These are phyloP conservation scores for Salix exigua DNA, from an alignment of 345 rosid species.

Conservation along the genomic window DNA sequence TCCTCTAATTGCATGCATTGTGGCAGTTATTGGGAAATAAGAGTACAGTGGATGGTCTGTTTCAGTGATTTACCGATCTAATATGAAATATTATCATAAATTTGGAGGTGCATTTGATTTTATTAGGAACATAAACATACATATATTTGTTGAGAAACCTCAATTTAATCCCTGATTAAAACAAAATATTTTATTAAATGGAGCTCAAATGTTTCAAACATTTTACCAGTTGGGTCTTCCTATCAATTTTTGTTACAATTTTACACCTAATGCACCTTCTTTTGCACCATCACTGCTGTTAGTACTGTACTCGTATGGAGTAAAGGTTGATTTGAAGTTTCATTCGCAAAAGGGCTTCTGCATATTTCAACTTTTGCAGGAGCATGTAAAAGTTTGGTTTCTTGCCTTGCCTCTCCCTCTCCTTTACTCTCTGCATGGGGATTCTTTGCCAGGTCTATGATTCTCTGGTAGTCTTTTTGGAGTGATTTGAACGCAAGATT, in stretches of 20 bases:
- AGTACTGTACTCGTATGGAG: neutral
- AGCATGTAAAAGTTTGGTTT: neutral
- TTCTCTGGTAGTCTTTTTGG: conserved; percentile 1
- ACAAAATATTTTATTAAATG: too few species aligned
- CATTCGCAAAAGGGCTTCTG: neutral
- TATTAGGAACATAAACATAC: neutral
- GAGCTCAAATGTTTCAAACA: too few species aligned
- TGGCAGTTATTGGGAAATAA: neutral
- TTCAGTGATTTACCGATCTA: neutral
- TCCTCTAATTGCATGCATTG: neutral
- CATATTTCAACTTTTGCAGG: neutral
- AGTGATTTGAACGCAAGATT: conserved; percentile 9
- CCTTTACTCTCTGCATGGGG: neutral
- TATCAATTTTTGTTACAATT: too few species aligned
- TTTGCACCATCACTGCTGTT: neutral
- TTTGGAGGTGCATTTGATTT: neutral
- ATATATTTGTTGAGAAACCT: neutral
- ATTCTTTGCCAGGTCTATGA: conserved; percentile 15
- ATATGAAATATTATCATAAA: neutral
- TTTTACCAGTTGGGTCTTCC: too few species aligned
- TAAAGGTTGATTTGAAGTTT: conserved; percentile 11
- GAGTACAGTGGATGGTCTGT: neutral
- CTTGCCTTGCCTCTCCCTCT: neutral
- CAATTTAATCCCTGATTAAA: neutral
- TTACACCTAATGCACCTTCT: too few species aligned